phyloP scores from a whole-genome alignment of 805 yeast genomes.

The Nakazawaea holstii region DNA sequence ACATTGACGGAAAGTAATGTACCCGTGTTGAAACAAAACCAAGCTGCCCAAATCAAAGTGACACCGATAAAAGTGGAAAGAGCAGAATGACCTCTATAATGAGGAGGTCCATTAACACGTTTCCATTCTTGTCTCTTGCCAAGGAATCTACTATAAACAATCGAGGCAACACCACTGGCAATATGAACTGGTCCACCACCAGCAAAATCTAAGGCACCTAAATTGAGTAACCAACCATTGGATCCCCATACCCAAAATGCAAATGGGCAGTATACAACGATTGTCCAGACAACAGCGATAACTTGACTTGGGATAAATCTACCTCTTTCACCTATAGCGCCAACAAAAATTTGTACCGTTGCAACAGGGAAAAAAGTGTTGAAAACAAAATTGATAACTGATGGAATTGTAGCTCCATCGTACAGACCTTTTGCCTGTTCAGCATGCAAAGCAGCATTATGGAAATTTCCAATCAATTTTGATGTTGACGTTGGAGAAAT shows the following conservation, averaged over 20 bases:
- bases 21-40: slow-evolving; percentile 45
- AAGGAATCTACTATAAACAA: slow-evolving; percentile 35
- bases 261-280: slow-evolving; percentile 39
- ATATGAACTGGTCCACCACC: slow-evolving; percentile 48
- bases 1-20: slow-evolving; percentile 33
- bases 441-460: slow-evolving; percentile 32
- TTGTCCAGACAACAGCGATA: slow-evolving; percentile 33
- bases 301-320: slow-evolving; percentile 34
- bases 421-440: slow-evolving; percentile 33
- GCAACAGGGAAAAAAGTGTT: slow-evolving; percentile 43
- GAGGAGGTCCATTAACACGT: slow-evolving; percentile 9
- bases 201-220: slow-evolving; percentile 43
- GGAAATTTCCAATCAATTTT: slow-evolving; percentile 29
- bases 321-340: slow-evolving; percentile 40
- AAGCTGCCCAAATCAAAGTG: slow-evolving; percentile 42
- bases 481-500: slow-evolving; percentile 27
- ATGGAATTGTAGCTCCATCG: slow-evolving; percentile 44
- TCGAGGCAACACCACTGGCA: slow-evolving; percentile 36
- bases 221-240: slow-evolving; percentile 37
- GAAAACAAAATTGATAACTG: slow-evolving; percentile 38
- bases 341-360: slow-evolving; percentile 42
- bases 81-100: slow-evolving; percentile 30
- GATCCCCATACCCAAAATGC: slow-evolving; percentile 44
- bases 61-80: slow-evolving; percentile 37
- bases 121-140: slow-evolving; percentile 35